phyloP scores from a whole-genome alignment of 75 land plant species.

The Pinus tabuliformis region DNA sequence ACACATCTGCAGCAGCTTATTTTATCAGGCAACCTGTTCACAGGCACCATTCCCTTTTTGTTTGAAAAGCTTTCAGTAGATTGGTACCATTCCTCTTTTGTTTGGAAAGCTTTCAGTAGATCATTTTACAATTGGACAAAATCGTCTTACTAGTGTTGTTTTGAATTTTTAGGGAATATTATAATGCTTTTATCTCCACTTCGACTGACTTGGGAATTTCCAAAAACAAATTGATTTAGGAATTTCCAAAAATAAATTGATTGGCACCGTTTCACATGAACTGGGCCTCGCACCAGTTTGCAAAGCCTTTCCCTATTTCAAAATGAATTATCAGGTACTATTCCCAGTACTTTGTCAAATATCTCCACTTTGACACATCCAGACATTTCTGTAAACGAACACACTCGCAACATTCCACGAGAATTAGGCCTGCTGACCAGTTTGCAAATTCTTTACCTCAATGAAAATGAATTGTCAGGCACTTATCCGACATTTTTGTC shows the following conservation, averaged over 20 bases:
- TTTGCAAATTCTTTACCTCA: conserved; percentile 8
- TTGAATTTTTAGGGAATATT: background rate
- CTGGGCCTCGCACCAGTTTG: conserved; percentile 2
- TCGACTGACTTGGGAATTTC: conserved; percentile 8
- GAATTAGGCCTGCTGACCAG: conserved; percentile 10
- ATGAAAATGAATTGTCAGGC: conserved; percentile 16
- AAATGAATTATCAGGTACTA: conserved; percentile 12
- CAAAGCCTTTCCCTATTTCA: background rate
- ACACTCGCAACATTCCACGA: conserved; percentile 14
- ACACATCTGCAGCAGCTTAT: background rate
- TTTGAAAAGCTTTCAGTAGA: too few species aligned
- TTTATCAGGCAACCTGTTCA: conserved; percentile 9
- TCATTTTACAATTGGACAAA: too few species aligned
- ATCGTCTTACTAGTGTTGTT: too few species aligned
- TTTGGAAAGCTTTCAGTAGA: too few species aligned
- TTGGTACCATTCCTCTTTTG: too few species aligned
- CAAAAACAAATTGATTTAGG: background rate
- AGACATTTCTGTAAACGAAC: conserved; percentile 10
- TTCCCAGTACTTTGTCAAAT: conserved; percentile 14
- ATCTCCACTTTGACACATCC: conserved; percentile 9
- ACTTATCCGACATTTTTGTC: conserved; percentile 1
- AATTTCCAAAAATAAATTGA: background rate
- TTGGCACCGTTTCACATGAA: conserved; percentile 10
- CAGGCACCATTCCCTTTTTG: conserved; percentile 2
- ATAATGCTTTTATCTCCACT: background rate